phyloP scores from a whole-genome alignment of 306 rosid species.

The Quercus mongolica region DNA sequence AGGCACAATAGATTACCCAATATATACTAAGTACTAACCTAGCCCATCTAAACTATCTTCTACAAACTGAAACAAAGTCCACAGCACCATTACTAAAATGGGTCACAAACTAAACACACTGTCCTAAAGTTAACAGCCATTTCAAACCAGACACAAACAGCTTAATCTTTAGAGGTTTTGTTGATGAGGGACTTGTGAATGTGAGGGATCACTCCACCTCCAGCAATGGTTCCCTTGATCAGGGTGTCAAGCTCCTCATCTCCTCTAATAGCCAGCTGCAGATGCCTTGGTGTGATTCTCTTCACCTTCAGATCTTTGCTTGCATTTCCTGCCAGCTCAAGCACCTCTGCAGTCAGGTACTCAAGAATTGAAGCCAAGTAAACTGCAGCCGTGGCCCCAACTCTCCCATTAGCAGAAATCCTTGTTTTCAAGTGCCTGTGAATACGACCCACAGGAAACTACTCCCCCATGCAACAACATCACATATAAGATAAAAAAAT shows the following conservation, averaged over 20 bases:
- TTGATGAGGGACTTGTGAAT: constrained; percentile 96
- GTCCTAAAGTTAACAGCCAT: constrained; percentile 11
- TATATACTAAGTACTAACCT: constrained; percentile 12
- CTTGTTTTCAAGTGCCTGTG: constrained; percentile 85
- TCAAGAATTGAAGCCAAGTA: constrained; percentile 94
- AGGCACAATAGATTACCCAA: constrained; percentile 17
- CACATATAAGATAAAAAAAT: not conserved
- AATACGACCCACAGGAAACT: constrained; percentile 97
- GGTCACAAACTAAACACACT: constrained; percentile 27
- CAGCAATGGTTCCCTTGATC: constrained; percentile 95
- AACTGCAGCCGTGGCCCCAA: constrained; percentile 95
- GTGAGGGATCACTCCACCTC: constrained; percentile 98
- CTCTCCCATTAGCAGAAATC: constrained; percentile 84
- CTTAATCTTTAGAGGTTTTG: constrained; percentile 83
- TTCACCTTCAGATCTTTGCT: constrained; percentile 96
- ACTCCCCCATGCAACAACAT: constrained; percentile 1
- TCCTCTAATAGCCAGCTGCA: constrained; percentile 94
- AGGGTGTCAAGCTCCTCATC: constrained; percentile 97
- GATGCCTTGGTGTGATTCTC: constrained; percentile 97
- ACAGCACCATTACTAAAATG: constrained; percentile 4
- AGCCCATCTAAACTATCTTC: constrained; percentile 13
- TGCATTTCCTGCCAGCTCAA: constrained; percentile 91
- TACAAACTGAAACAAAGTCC: constrained; percentile 5
- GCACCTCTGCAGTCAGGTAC: constrained; percentile 93
- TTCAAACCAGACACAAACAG: constrained; percentile 3